Evolutionary conservation across 768 basidiomycete genomes (phyloP).

Genomic region (Suillus subaureus): DNA sequence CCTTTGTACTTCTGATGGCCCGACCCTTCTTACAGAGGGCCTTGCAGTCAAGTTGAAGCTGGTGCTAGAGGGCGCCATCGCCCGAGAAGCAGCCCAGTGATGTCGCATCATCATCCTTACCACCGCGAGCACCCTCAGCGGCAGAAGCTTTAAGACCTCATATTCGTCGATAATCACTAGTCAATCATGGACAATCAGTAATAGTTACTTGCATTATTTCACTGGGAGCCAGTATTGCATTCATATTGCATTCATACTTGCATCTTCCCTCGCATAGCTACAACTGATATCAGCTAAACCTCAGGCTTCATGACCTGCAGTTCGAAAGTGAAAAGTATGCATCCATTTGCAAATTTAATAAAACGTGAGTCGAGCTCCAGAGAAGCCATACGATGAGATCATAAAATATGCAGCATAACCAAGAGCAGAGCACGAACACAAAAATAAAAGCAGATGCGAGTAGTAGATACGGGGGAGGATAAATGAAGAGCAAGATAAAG

Average conservation of each 20-base stretch:
- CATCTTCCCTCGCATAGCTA: background rate
- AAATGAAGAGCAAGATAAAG: constrained; percentile 24
- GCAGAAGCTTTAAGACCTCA: background rate
- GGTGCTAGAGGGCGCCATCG: constrained; percentile 37
- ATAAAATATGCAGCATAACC: background rate
- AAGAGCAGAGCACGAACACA: background rate
- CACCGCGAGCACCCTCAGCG: background rate
- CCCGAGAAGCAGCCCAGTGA: constrained; percentile 29
- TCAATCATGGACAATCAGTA: background rate
- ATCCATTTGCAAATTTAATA: constrained; percentile 4
- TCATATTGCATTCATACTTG: constrained; percentile 1
- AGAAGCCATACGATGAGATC: background rate
- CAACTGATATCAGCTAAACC: too few species aligned
- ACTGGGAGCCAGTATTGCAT: background rate
- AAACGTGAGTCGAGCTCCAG: background rate
- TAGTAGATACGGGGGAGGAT: background rate
- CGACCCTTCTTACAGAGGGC: constrained; percentile 68
- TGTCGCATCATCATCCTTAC: too few species aligned
- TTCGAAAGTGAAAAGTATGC: background rate
- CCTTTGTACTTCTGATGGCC: constrained; percentile 74
- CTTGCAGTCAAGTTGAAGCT: constrained; percentile 51
- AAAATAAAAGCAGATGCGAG: constrained; percentile 7
- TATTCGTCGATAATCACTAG: background rate
- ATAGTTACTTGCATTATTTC: background rate
- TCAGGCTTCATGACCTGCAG: background rate